phyloP scores from a whole-genome alignment of 352 stramenopile species.

The Globisporangium nunn region DNA sequence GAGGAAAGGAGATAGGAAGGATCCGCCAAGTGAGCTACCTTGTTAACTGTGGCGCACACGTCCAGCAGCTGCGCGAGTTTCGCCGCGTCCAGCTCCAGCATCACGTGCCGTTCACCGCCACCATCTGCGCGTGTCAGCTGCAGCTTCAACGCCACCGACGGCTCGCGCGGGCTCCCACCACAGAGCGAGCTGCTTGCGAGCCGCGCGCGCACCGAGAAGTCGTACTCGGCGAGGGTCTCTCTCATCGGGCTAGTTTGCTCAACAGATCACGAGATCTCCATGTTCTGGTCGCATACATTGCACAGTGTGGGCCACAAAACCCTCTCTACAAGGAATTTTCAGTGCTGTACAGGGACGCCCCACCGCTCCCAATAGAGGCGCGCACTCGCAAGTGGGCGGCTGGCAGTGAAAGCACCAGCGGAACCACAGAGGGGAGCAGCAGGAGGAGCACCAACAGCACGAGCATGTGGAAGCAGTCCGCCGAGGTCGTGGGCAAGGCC shows the following conservation, averaged over 20 bases:
- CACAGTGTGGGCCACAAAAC: not conserved
- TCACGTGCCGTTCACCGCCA: conserved; percentile 32
- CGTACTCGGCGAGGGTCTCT: conserved; percentile 44
- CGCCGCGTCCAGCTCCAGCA: conserved; percentile 36
- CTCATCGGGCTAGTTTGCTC: not conserved
- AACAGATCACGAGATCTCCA: not conserved
- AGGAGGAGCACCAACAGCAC: conserved; percentile 22
- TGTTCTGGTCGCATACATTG: not conserved
- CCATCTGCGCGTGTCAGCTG: conserved; percentile 20
- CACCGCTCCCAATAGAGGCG: not conserved
- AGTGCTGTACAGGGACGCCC: no score
- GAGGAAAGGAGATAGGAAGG: no score
- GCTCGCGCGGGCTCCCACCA: conserved; percentile 19
- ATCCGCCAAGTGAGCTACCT: conserved; percentile 11
- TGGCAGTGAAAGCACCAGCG: conserved; percentile 12
- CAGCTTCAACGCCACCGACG: conserved; percentile 49
- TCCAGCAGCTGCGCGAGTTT: conserved; percentile 31
- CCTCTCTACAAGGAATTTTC: not conserved
- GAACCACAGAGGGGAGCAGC: conserved; percentile 11
- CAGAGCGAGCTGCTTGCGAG: conserved; percentile 57
- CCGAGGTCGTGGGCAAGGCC: conserved; percentile 72
- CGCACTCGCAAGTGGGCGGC: not conserved
- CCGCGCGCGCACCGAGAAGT: conserved; percentile 68
- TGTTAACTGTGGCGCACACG: conserved; percentile 28
- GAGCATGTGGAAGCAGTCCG: conserved; percentile 56